These are phyloP conservation scores for Mikania micrantha DNA, from an alignment of 129 eudicot species.

Conservation along the genomic window DNA sequence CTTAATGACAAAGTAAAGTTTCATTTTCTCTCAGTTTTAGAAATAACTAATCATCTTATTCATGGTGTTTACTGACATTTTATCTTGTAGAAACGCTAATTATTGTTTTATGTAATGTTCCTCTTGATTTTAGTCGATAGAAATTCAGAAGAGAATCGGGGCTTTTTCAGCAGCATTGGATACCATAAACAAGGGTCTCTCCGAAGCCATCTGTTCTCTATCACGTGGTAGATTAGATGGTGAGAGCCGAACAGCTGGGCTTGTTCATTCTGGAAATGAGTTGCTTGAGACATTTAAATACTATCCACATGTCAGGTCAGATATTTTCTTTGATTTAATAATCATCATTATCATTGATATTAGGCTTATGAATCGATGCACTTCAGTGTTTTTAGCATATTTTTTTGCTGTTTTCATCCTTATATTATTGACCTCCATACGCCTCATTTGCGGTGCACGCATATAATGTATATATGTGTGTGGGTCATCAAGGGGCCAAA, in stretches of 20 bases:
- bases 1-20: constrained; percentile 72
- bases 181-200: constrained; percentile 77
- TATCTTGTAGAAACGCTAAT: neutral
- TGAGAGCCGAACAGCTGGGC: constrained; percentile 80
- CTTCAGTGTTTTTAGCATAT: neutral
- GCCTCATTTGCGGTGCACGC: too few relatives aligned
- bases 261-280: constrained; percentile 83
- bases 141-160: constrained; percentile 86
- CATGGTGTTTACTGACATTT: neutral
- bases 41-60: neutral
- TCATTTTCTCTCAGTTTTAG: neutral
- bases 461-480: too few relatives aligned
- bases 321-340: neutral
- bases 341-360: neutral
- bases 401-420: neutral
- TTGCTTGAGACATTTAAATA: constrained; percentile 76
- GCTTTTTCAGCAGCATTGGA: constrained; percentile 92
- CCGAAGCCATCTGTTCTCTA: constrained; percentile 84
- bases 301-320: constrained; percentile 68
- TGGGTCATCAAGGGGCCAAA: too few relatives aligned
- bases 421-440: neutral
- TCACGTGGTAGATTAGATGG: constrained; percentile 94
- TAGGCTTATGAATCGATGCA: neutral
- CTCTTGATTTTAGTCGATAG: constrained; percentile 54
- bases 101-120: constrained; percentile 8